Percentiles rank a stretch among this genome's conserved stretches.
These are phyloP conservation scores for Flaveria linearis DNA, from an alignment of 129 eudicot species.

Conservation along the genomic window DNA sequence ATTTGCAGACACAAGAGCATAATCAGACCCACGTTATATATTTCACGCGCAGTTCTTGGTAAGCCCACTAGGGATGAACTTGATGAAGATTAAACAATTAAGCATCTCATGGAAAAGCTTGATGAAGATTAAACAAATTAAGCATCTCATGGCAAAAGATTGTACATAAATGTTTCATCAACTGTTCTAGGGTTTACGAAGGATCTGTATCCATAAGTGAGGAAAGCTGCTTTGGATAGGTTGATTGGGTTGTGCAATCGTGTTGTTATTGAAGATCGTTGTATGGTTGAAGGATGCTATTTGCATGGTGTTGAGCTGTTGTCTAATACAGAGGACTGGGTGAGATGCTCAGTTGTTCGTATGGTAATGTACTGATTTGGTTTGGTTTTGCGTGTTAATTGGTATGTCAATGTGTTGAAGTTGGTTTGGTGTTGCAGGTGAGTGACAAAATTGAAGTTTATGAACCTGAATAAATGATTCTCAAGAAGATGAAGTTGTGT, in stretches of 20 bases:
- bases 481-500: too few species aligned
- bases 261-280: conserved; percentile 51
- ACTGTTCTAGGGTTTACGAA: conserved; percentile 71
- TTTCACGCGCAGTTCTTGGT: too few species aligned
- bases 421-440: conserved; percentile 46
- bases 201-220: conserved; percentile 75
- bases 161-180: too few species aligned
- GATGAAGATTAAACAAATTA: too few species aligned
- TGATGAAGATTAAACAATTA: too few species aligned
- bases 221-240: conserved; percentile 70
- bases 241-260: conserved; percentile 46
- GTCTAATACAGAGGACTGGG: conserved; percentile 57
- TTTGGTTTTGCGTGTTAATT: neutral
- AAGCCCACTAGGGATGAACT: too few species aligned
- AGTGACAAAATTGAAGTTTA: too few species aligned
- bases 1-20: too few species aligned
- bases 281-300: conserved; percentile 57
- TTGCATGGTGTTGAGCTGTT: conserved; percentile 69
- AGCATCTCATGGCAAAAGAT: too few species aligned
- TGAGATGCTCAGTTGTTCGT: conserved; percentile 69
- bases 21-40: too few species aligned
- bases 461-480: too few species aligned
- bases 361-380: conserved; percentile 41
- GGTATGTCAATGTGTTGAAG: neutral
- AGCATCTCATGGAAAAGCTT: too few species aligned